These are phyloP conservation scores for Penicillium oxalicum DNA, from an alignment of 2,329 filamentous ascomycete genomes.

Conservation along the genomic window DNA sequence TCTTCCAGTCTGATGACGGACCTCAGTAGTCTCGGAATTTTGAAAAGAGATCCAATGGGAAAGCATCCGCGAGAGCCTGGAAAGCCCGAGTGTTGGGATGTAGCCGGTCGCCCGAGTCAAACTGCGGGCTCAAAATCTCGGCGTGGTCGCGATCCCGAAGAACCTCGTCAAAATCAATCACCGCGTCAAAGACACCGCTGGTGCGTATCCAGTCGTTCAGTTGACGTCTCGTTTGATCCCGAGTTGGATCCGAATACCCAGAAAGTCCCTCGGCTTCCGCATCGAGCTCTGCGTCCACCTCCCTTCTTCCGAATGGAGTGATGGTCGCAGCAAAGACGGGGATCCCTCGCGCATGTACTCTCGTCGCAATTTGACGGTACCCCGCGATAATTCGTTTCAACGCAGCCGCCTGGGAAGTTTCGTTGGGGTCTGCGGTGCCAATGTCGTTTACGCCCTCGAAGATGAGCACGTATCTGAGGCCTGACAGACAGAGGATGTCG, in stretches of 20 bases:
- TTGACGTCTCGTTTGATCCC: constrained; percentile 52
- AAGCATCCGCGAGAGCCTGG: constrained; percentile 49
- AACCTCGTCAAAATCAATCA: constrained; percentile 57
- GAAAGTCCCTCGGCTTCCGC: constrained; percentile 34
- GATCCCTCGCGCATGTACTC: constrained; percentile 51
- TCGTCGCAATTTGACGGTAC: constrained; percentile 52
- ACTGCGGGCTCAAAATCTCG: constrained; percentile 47
- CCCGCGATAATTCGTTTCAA: constrained; percentile 51
- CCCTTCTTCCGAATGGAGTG: constrained; percentile 49
- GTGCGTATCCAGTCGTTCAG: constrained; percentile 58
- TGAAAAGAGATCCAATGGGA: background rate
- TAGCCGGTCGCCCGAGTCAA: constrained; percentile 59
- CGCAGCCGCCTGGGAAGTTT: constrained; percentile 42
- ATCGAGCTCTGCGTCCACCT: background rate
- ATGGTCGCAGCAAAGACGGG: constrained; percentile 60
- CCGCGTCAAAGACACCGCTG: constrained; percentile 52
- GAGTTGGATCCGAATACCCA: constrained; percentile 49
- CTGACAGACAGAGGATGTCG: constrained; percentile 56
- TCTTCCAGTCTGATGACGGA: too few species aligned
- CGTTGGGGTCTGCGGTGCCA: constrained; percentile 45
- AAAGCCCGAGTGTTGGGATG: constrained; percentile 59
- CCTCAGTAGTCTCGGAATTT: background rate
- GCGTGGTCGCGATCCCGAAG: constrained; percentile 48
- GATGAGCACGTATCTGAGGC: constrained; percentile 56
- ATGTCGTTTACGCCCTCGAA: constrained; percentile 69